phyloP scores from a whole-genome alignment of 2,329 filamentous ascomycete species.

The Dactylellina leptospora region DNA sequence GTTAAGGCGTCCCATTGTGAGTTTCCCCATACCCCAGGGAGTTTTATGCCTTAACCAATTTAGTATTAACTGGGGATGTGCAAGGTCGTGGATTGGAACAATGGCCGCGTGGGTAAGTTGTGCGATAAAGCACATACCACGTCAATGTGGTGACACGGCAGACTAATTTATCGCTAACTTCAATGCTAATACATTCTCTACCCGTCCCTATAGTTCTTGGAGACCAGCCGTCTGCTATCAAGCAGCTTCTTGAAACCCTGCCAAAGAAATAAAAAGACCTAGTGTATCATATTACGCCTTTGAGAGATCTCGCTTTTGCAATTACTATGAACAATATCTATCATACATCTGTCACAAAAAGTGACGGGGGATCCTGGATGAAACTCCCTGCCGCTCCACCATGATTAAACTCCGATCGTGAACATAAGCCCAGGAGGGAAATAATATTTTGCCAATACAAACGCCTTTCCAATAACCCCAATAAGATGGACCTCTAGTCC shows the following conservation, averaged over 20 bases:
- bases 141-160: neutral
- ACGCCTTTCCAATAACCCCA: no score
- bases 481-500: no score
- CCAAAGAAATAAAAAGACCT: slow-evolving; percentile 29
- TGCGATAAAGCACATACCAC: neutral
- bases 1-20: slow-evolving; percentile 69
- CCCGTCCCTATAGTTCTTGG: slow-evolving; percentile 53
- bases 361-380: no score
- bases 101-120: slow-evolving; percentile 75
- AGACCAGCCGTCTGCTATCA: slow-evolving; percentile 54
- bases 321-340: no score
- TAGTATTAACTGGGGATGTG: neutral
- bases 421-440: no score
- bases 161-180: neutral
- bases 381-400: no score
- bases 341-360: no score
- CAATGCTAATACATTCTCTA: neutral
- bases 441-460: no score
- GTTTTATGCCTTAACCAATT: neutral
- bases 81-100: slow-evolving; percentile 80
- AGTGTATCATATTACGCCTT: no score
- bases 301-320: no score
- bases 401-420: no score
- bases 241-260: slow-evolving; percentile 55
- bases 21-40: no score